phyloP scores from a whole-genome alignment of 1,284 basidiomycete species.

The Grifola frondosa region DNA sequence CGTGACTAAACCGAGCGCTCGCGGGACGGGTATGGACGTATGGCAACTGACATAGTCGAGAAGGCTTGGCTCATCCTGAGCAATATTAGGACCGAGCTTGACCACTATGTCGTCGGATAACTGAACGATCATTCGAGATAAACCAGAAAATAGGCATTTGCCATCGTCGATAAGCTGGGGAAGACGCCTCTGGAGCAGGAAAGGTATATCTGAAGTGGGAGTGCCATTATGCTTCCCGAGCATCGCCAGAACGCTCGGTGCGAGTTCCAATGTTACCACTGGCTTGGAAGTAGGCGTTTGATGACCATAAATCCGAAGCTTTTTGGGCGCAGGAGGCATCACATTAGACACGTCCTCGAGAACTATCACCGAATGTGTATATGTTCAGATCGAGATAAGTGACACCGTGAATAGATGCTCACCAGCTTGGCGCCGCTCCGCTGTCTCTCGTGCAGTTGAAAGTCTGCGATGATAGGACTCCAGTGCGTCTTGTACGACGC shows the following conservation, averaged over 20 bases:
- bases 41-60: conserved; percentile 5
- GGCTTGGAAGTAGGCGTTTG: no score
- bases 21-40: conserved; percentile 15
- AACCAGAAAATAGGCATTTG: no score
- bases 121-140: conserved; percentile 3
- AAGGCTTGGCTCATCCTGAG: conserved; percentile 8
- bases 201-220: neutral
- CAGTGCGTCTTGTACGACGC: conserved; percentile 3
- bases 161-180: conserved; percentile 1
- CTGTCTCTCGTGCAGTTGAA: neutral
- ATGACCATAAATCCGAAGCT: no score
- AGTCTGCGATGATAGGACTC: no score
- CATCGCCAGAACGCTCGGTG: no score
- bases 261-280: no score
- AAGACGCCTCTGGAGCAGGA: neutral
- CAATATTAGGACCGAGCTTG: conserved; percentile 1
- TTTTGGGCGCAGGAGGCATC: no score
- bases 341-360: no score
- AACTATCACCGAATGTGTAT: no score
- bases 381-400: no score
- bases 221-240: no score
- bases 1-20: conserved; percentile 13
- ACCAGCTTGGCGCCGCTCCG: neutral
- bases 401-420: no score
- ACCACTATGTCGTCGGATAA: conserved; percentile 1